phyloP scores from a whole-genome alignment of 2,329 filamentous ascomycete genomes.

The Claviceps sp. region DNA sequence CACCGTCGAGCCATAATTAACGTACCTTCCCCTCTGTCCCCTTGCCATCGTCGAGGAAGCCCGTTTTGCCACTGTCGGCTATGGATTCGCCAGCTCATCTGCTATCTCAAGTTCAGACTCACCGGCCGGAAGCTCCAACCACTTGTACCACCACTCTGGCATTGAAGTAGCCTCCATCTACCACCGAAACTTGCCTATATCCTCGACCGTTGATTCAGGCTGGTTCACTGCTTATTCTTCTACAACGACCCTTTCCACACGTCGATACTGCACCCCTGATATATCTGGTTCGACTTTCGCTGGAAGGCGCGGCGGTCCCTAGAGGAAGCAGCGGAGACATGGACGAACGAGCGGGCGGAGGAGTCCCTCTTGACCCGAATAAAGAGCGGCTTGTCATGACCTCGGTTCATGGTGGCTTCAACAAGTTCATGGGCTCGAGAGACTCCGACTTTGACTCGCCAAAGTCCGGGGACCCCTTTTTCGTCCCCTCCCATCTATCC shows the following conservation, averaged over 20 bases:
- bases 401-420: slow-evolving; percentile 39
- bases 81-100: slow-evolving; percentile 14
- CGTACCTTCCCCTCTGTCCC: background rate
- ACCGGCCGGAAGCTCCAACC: slow-evolving; percentile 8
- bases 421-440: slow-evolving; percentile 29
- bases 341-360: slow-evolving; percentile 20
- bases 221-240: slow-evolving; percentile 31
- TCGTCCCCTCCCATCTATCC: slow-evolving; percentile 72
- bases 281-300: slow-evolving; percentile 7
- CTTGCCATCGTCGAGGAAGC: background rate
- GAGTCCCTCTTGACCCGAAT: slow-evolving; percentile 9
- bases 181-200: slow-evolving; percentile 6
- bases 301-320: slow-evolving; percentile 1
- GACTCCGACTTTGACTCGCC: slow-evolving; percentile 13
- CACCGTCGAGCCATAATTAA: background rate
- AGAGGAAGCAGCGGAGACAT: slow-evolving; percentile 12
- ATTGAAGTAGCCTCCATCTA: slow-evolving; percentile 3
- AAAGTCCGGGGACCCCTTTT: slow-evolving; percentile 39
- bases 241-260: slow-evolving; percentile 19
- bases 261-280: slow-evolving; percentile 7
- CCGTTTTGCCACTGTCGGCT: slow-evolving; percentile 6
- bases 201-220: slow-evolving; percentile 21
- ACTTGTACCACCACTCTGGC: slow-evolving; percentile 3
- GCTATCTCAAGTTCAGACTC: slow-evolving; percentile 13
- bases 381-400: slow-evolving; percentile 19